A percentile compares a stretch with the other conserved stretches of the same genome.
Conservation (phyloP, 441 rosid genomes). For the Populus tomentosa region DNA sequence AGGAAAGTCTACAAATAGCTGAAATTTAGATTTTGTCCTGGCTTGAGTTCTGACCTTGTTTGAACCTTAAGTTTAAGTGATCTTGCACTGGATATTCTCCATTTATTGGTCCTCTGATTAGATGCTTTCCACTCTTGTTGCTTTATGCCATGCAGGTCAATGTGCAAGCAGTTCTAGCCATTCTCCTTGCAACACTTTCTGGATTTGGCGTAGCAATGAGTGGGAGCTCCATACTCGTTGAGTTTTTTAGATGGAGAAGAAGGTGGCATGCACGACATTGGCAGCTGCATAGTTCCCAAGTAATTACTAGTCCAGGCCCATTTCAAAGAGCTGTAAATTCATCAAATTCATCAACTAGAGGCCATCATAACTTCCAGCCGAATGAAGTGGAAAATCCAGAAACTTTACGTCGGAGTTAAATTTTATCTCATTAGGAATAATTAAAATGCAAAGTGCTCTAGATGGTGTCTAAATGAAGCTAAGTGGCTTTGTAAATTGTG, state of each 20-base stretch:
- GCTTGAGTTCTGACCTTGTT: not conserved
- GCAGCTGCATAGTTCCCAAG: slow-evolving; percentile 33
- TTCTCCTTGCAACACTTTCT: slow-evolving; percentile 71
- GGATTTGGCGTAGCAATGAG: slow-evolving; percentile 86
- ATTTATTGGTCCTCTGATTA: not conserved
- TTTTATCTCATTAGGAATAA: not conserved
- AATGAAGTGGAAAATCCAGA: slow-evolving; percentile 24
- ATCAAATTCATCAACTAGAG: slow-evolving; percentile 27
- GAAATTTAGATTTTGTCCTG: not conserved
- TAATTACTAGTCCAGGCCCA: slow-evolving; percentile 32
- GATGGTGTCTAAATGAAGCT: not conserved
- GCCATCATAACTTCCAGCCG: slow-evolving; percentile 6
- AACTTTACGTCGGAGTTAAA: slow-evolving; percentile 21
- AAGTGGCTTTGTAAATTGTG: slow-evolving; percentile 7
- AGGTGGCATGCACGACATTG: slow-evolving; percentile 34
- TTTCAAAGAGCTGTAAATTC: slow-evolving; percentile 39
- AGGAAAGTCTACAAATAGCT: not conserved
- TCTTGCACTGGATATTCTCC: not conserved
- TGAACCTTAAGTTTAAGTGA: not conserved
- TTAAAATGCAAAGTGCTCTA: not conserved
- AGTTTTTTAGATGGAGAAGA: slow-evolving; percentile 65
- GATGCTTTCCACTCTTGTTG: not conserved
- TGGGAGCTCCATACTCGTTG: slow-evolving; percentile 73
- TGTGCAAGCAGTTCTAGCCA: slow-evolving; percentile 60
- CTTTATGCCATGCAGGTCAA: slow-evolving; percentile 35